Evolutionary conservation across 2,329 filamentous ascomycete genomes (phyloP).

Genomic region (Cordyceps cicadae): DNA sequence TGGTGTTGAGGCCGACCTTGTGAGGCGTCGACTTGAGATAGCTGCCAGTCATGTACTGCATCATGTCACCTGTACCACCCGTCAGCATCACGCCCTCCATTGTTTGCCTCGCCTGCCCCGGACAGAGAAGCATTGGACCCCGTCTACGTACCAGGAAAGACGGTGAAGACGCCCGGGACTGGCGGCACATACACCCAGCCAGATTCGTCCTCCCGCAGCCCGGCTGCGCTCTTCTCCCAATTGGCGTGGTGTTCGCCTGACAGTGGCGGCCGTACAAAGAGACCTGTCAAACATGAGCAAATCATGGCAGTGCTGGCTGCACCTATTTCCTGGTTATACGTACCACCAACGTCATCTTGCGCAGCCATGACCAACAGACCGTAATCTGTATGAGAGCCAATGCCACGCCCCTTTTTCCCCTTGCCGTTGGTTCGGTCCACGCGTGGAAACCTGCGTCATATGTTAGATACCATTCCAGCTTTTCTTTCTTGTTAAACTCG

Average conservation of each 20-base stretch:
- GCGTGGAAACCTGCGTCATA: slow-evolving; percentile 23
- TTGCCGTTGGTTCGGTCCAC: slow-evolving; percentile 35
- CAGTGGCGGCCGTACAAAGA: slow-evolving; percentile 38
- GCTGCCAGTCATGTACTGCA: slow-evolving; percentile 41
- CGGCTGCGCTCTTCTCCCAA: slow-evolving; percentile 37
- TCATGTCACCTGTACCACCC: slow-evolving; percentile 36
- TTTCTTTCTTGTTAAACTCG: neutral
- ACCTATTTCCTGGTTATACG: neutral
- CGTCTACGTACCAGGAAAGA: slow-evolving; percentile 34
- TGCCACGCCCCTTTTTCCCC: slow-evolving; percentile 40
- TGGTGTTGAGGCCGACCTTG: slow-evolving; percentile 41
- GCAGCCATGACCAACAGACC: slow-evolving; percentile 42
- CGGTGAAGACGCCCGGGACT: slow-evolving; percentile 35
- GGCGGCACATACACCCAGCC: slow-evolving; percentile 42
- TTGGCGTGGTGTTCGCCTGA: slow-evolving; percentile 34
- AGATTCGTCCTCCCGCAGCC: slow-evolving; percentile 34
- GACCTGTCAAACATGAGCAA: slow-evolving; percentile 18
- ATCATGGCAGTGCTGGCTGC: neutral
- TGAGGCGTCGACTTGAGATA: slow-evolving; percentile 39
- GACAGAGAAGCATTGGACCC: neutral
- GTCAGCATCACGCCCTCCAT: neutral
- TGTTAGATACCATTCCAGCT: neutral
- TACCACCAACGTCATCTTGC: slow-evolving; percentile 41
- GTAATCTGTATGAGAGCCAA: slow-evolving; percentile 45
- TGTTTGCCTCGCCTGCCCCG: neutral